Evolutionary conservation across 164 flowering plant genomes (phyloP), one percentile per base, ranked within the genome.

Genomic region (Cinnamomum micranthum): DNA sequence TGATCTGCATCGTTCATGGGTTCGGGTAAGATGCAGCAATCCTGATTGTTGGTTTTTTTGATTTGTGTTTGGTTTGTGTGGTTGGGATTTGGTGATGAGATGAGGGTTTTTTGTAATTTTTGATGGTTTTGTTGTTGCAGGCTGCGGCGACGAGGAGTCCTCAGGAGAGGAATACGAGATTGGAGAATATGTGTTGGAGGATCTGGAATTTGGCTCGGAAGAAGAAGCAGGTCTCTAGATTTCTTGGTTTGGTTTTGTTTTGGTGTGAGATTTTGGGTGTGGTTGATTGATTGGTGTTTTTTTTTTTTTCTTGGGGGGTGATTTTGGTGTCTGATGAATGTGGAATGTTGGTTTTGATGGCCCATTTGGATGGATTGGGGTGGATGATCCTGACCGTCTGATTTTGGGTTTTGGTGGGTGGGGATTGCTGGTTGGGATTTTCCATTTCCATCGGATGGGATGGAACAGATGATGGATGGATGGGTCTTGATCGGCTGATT

Each of bases 101-200:
- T 41, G 47, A 9, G 22, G 65, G 35, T 82, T 17, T 14, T 7
- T 52, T 62, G n/a, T 28, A 0, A 25, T 58, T 35, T 47, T 9
- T 5, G 2, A 70, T 75, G 60, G 22, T 70, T 23, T 20, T 67
- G 4, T 63, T 10, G 28, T 22, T 35, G 11, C 47, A 89, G 95
- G 97, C 97, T 15, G 83, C 84, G 55, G 89, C 97, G 19, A 92
- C 93, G 22, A 89, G 98, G 87, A 94, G 97, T 77, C 97, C 98
- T 2, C 95, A 96, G 86, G 99, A 96, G 92, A 89, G 98, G 85
- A 96, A 96, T 50, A 96, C 99, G 12, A 86, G 99, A 77, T 81
- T 96, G 90, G 99, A 96, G 87, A 96, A 96, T 67, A 90, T 96
- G 99, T 94, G 97, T 66, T 96, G 99, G 99, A 81, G 99, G 92